These are phyloP conservation scores for Penicillium polonicum DNA, from an alignment of 2,329 filamentous ascomycete genomes.

Conservation along the genomic window DNA sequence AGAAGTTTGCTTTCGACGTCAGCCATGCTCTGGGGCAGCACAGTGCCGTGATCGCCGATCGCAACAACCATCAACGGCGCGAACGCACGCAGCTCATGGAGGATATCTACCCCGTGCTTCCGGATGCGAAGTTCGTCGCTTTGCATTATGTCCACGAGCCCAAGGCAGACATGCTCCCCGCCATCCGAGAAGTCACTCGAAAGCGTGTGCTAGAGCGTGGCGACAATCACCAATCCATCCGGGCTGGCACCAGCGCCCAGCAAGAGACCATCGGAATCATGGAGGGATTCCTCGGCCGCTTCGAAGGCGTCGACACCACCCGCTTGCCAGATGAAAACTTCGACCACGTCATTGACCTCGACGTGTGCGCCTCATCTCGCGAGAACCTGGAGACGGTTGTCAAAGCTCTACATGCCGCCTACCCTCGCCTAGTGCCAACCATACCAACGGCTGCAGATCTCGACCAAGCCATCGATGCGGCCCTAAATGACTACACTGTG, in stretches of 20 bases:
- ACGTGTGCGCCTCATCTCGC: conserved; percentile 73
- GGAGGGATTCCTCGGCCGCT: conserved; percentile 87
- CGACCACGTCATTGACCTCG: conserved; percentile 79
- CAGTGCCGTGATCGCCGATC: conserved; percentile 80
- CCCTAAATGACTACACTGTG: conserved; percentile 74
- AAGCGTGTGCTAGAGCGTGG: conserved; percentile 79
- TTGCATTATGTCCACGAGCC: conserved; percentile 82
- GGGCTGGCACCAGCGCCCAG: conserved; percentile 69
- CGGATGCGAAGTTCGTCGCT: conserved; percentile 71
- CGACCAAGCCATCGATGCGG: conserved; percentile 73
- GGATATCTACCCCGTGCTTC: conserved; percentile 65
- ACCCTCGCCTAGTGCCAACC: conserved; percentile 67
- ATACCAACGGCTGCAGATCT: conserved; percentile 72
- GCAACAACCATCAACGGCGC: conserved; percentile 87
- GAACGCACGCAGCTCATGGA: conserved; percentile 85
- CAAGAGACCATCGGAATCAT: conserved; percentile 84
- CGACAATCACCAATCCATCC: conserved; percentile 97
- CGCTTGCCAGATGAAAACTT: conserved; percentile 75
- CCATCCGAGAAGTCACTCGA: conserved; percentile 72
- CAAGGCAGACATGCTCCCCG: conserved; percentile 59
- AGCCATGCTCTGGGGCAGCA: conserved; percentile 62
- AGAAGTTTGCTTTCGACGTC: conserved; percentile 72
- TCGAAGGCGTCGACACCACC: conserved; percentile 71
- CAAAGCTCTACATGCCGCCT: conserved; percentile 67
- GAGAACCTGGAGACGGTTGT: conserved; percentile 82